A percentile compares a stretch with the other conserved stretches of the same genome.
Conservation (phyloP, 164 flowering plant genomes). For the Pachysandra terminalis region DNA sequence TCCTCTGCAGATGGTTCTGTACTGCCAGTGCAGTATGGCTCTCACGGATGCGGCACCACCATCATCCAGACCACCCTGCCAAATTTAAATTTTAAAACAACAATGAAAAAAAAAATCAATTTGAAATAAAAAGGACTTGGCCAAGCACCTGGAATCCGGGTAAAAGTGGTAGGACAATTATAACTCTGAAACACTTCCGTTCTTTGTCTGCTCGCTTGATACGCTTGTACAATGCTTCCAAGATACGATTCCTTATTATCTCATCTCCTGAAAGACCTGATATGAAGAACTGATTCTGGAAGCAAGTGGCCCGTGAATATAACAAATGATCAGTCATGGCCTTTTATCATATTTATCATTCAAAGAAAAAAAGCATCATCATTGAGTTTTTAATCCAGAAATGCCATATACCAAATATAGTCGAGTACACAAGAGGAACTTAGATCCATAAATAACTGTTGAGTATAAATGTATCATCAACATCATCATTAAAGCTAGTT, state of each 20-base stretch:
- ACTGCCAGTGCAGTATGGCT: slow-evolving; percentile 99
- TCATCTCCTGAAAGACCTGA: slow-evolving; percentile 97
- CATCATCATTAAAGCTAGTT: too few species aligned
- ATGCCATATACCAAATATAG: not conserved
- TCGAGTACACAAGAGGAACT: not conserved
- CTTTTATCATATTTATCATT: not conserved
- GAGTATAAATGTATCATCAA: too few species aligned
- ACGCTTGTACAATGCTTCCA: slow-evolving; percentile 78
- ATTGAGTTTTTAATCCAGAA: not conserved
- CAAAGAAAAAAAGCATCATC: not conserved
- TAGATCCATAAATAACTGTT: too few species aligned
- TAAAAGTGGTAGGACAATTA: slow-evolving; percentile 87
- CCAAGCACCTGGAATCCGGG: slow-evolving; percentile 92
- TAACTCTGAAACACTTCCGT: slow-evolving; percentile 75
- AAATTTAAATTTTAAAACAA: slow-evolving; percentile 4
- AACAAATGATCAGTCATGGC: slow-evolving; percentile 12
- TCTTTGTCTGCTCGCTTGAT: slow-evolving; percentile 83
- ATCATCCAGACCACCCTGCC: slow-evolving; percentile 96
- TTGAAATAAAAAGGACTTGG: slow-evolving; percentile 1
- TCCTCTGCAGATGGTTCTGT: slow-evolving; percentile 94
- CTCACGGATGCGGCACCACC: slow-evolving; percentile 97
- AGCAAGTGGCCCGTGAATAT: slow-evolving; percentile 23
- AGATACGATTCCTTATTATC: slow-evolving; percentile 75
- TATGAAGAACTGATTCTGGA: slow-evolving; percentile 98
- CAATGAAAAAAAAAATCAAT: not conserved